Base-by-base conservation (phyloP, 2,329 filamentous ascomycete genomes). In the Shiraia sp. region DNA sequence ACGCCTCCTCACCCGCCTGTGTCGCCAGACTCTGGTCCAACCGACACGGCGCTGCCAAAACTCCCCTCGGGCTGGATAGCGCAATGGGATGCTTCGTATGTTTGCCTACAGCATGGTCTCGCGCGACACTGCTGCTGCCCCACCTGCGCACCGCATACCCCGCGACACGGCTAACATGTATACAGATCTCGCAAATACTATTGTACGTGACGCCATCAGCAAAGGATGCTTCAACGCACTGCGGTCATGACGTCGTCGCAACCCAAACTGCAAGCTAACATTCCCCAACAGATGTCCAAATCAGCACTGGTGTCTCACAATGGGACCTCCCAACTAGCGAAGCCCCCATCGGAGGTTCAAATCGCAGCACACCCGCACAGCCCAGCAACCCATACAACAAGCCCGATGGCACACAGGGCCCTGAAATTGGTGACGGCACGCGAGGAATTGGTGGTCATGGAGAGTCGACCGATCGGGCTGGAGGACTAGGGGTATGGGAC, bases 321-420 rank as follows among this genome's bases (percentile, higher is more conserved):
- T 88, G 86, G 85, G 85, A 88, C n/a, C 77, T 79, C 23, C 85
- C 85, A 23, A 87, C 81, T 10, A 75, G 81, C 44, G 77, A 83
- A 35, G 83, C 80, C 6, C 82, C 79, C 15, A 81, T 82, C 48
- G 81, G 60, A 80, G 26, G 83, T 80, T 32, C 78, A 72, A 47
- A 77, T 76, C 42, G 73, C 67, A 38, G 71, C 66, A 55, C 72
- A 48, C 61, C 69, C 19, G 63, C 62, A 19, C 61, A 66, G 30
- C 57, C 65, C 46, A 80, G 85, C 14, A 83, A 86, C 56, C 84
- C 83, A 4, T 87, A 85, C 67, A 80, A 81, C 44, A 71, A 53
- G 38, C 68, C 66, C 79, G 69, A 78, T 75, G 6, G 57, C 36
- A 31, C 56, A 43, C 47, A 61, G 30, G 52, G 65, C n/a, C 54